Evolutionary conservation across 345 rosid species (phyloP).

Genomic region (Lagerstroemia speciosa): DNA sequence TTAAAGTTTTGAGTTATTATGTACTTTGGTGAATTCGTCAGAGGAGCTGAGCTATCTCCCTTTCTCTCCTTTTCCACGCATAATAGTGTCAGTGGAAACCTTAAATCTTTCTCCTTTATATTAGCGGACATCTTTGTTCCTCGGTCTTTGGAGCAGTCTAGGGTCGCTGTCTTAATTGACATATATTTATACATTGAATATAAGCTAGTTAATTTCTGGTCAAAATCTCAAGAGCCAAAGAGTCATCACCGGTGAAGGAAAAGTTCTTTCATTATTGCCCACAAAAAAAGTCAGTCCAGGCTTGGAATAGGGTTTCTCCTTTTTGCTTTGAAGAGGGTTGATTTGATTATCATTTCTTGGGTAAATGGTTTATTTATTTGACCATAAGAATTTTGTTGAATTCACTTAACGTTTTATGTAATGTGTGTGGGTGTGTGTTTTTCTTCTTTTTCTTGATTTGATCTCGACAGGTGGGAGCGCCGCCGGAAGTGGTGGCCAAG

Average conservation of each 20-base stretch:
- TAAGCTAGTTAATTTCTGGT: not conserved
- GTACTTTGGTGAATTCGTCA: not conserved
- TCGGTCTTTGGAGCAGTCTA: not conserved
- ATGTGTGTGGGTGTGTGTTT: not conserved
- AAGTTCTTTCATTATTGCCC: not conserved
- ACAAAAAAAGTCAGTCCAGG: no score
- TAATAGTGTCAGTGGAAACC: constrained; percentile 7
- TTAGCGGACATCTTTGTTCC: not conserved
- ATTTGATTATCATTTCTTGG: not conserved
- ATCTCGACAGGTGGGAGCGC: constrained; percentile 73
- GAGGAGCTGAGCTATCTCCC: no score
- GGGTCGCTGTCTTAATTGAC: not conserved
- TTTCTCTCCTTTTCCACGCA: not conserved
- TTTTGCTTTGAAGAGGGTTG: no score
- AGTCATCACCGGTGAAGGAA: not conserved
- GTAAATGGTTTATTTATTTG: no score
- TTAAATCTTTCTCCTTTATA: constrained; percentile 1
- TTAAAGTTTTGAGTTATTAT: not conserved
- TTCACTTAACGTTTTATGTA: no score
- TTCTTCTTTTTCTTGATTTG: not conserved
- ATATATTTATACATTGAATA: not conserved
- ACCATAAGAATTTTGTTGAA: no score
- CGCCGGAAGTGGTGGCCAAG: constrained; percentile 73
- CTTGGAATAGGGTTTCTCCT: no score
- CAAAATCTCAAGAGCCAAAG: not conserved